These are phyloP conservation scores for Phytophthora parvispora DNA, from an alignment of 352 stramenopile genomes.

Conservation along the genomic window DNA sequence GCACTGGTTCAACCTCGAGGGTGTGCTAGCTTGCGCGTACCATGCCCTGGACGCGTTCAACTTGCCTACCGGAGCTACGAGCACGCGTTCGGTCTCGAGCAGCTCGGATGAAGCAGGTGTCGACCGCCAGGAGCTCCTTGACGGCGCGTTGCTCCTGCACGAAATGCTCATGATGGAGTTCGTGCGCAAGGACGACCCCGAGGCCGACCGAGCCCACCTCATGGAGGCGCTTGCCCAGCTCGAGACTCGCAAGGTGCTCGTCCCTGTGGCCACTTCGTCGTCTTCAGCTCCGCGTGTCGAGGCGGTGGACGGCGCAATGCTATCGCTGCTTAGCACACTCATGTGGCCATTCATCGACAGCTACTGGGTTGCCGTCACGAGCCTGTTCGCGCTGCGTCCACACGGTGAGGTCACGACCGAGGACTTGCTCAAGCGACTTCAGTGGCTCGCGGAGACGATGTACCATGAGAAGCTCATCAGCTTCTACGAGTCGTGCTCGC, in stretches of 20 bases:
- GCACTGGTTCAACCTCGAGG: constrained; percentile 88
- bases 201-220: constrained; percentile 55
- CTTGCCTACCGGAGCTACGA: constrained; percentile 19
- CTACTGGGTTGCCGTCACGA: constrained; percentile 87
- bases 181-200: constrained; percentile 69
- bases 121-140: constrained; percentile 59
- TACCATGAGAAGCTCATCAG: constrained; percentile 89
- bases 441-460: constrained; percentile 90
- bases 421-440: constrained; percentile 81
- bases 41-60: constrained; percentile 71
- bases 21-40: constrained; percentile 81
- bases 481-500: constrained; percentile 90
- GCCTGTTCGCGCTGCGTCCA: constrained; percentile 74
- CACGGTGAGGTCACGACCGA: constrained; percentile 58
- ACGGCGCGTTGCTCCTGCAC: constrained; percentile 77
- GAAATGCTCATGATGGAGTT: constrained; percentile 87
- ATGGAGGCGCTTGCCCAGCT: constrained; percentile 50
- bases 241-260: constrained; percentile 51
- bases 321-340: constrained; percentile 78
- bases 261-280: constrained; percentile 18
- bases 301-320: constrained; percentile 41
- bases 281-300: constrained; percentile 22
- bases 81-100: constrained; percentile 9
- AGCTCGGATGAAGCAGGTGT: constrained; percentile 39
- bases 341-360: constrained; percentile 92